A percentile compares a stretch with the other conserved stretches of the same genome.
Conservation (phyloP, 2,329 filamentous ascomycete genomes). For the Paraphaeosphaeria sporulosa region DNA sequence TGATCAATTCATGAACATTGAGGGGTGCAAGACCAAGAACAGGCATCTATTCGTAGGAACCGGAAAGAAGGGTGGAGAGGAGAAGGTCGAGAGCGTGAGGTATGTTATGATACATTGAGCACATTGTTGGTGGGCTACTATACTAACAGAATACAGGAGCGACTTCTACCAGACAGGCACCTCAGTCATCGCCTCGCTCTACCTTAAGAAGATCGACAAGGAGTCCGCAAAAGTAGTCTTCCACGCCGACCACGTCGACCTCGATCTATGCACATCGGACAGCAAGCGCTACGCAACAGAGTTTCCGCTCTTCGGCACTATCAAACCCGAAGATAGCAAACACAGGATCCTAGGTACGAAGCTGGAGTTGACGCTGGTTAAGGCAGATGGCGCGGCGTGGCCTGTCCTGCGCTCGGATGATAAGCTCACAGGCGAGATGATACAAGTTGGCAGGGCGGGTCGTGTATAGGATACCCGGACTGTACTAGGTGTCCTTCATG, state of each 20-base stretch:
- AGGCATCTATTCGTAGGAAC: constrained; percentile 86
- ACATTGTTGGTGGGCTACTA: constrained; percentile 16
- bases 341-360: constrained; percentile 90
- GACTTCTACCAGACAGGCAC: constrained; percentile 95
- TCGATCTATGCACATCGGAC: constrained; percentile 88
- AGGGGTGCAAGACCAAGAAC: constrained; percentile 83
- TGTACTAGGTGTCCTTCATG: neutral
- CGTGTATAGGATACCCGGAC: constrained; percentile 27
- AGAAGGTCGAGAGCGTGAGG: constrained; percentile 80
- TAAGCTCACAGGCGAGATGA: constrained; percentile 75
- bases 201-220: constrained; percentile 96
- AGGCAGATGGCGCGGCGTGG: constrained; percentile 82
- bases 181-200: constrained; percentile 88
- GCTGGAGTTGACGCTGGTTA: constrained; percentile 78
- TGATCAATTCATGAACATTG: constrained; percentile 96
- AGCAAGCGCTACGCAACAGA: constrained; percentile 79
- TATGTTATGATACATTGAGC: constrained; percentile 45
- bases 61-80: constrained; percentile 72
- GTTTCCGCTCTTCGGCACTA: constrained; percentile 77
- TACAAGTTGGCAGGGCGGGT: constrained; percentile 84
- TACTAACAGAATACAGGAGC: constrained; percentile 59
- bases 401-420: constrained; percentile 85
- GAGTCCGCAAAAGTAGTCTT: constrained; percentile 77
- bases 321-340: constrained; percentile 76
- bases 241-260: constrained; percentile 65